Conservation (phyloP, 208 protist genomes). For the Wallacemonas sp. region DNA sequence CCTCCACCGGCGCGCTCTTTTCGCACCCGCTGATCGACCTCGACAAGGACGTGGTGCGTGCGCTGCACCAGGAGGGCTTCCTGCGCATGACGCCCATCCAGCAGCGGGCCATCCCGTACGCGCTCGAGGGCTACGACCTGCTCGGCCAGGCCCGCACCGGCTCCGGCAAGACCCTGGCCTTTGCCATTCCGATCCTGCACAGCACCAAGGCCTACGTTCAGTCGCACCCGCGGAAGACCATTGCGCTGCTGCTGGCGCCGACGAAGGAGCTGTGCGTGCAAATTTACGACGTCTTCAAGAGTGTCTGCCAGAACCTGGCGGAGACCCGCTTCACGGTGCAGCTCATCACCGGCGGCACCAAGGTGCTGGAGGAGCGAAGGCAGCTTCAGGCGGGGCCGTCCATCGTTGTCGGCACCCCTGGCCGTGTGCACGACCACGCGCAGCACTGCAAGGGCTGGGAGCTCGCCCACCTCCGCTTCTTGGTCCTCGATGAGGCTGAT, state of each 20-base stretch:
- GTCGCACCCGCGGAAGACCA: constrained; percentile 53
- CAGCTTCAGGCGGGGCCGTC: constrained; percentile 53
- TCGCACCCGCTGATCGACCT: constrained; percentile 77
- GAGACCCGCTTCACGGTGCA: constrained; percentile 57
- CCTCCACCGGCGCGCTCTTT: constrained; percentile 56
- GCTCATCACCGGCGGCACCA: constrained; percentile 91
- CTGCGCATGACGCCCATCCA: constrained; percentile 94
- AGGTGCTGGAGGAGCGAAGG: constrained; percentile 75
- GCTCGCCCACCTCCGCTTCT: constrained; percentile 93
- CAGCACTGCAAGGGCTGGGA: constrained; percentile 71
- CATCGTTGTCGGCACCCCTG: constrained; percentile 88
- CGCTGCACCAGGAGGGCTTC: constrained; percentile 72
- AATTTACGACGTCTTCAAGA: constrained; percentile 84
- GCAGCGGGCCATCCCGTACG: constrained; percentile 91
- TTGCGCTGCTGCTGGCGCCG: constrained; percentile 86
- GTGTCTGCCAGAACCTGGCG: constrained; percentile 77
- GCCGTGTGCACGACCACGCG: constrained; percentile 89
- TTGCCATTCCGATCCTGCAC: constrained; percentile 95
- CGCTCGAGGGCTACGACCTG: constrained; percentile 89
- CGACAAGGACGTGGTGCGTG: constrained; percentile 47
- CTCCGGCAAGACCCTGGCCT: constrained; percentile 95
- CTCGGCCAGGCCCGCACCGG: constrained; percentile 93
- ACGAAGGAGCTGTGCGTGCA: constrained; percentile 95
- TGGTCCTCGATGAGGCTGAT: constrained; percentile 99
- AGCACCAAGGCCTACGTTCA: constrained; percentile 43